Base-by-base conservation (phyloP, 371 early-diverging fungal genomes). In the Mucor lusitanicus region DNA sequence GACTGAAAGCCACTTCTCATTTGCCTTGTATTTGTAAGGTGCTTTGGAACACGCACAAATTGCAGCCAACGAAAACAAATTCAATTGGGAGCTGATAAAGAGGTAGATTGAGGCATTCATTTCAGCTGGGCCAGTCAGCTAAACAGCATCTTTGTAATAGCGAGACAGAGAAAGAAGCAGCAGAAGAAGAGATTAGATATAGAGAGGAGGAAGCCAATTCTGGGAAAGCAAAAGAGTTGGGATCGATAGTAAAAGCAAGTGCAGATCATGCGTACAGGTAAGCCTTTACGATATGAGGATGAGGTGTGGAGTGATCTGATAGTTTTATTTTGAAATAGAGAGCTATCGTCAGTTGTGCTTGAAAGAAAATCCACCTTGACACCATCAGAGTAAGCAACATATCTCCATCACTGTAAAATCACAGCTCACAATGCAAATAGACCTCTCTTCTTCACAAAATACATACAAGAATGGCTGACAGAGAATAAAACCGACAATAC, bases 211-310 rank as follows among this genome's bases (percentile, higher is more conserved):
- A 72, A 27, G 61, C 33, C 8, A 54, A 58, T 59, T 56, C 67
- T 39, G 65, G 59, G 25, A 77, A 74, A 44, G 64, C 71, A 15
- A 73, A 71, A 58, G 77, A 79, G 35, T 27, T 67, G 30, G 74
- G 80, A 11, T 61, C 67, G 6, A 17, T 66, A 6, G 72, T 79
- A 11, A 76, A 77, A 65, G 58, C 60, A 11, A 74, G 65, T 33
- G 74, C 77, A 25, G 67, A 79, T n/a, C 59, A 67, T 59, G 67
- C 72, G 11, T 72, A 72, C 57, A 76, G 70, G 78, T 78, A 70
- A 66, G 39, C 23, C 15, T 35, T 11, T 12, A 30, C 30, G 30
- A 30, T 50, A 39, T 11, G 8, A 33, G 11, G 8, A 53, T 30
- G 9, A 1, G 15, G 13, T 37, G 9, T 35, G 17, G 17, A 62